phyloP scores from a whole-genome alignment of 768 basidiomycete genomes.

The Suillus paluster region DNA sequence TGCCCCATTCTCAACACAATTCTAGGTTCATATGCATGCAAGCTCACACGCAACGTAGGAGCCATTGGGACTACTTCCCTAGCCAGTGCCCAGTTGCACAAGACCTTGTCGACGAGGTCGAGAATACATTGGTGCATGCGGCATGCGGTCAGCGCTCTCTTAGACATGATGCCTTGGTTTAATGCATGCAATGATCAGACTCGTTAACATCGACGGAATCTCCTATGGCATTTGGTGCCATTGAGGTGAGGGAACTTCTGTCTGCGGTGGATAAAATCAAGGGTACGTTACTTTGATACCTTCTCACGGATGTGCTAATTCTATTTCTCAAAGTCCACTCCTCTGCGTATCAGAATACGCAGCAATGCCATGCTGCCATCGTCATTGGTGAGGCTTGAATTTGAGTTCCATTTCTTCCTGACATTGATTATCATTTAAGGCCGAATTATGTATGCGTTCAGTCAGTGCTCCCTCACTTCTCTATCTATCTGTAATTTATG shows the following conservation, averaged over 20 bases:
- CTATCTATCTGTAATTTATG: background rate
- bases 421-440: constrained; percentile 26
- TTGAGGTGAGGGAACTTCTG: constrained; percentile 25
- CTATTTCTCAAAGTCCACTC: background rate
- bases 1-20: no score
- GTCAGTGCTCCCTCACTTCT: constrained; percentile 19
- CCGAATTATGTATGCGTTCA: constrained; percentile 35
- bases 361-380: constrained; percentile 21
- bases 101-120: background rate
- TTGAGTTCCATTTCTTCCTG: background rate
- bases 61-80: constrained; percentile 39
- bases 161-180: background rate
- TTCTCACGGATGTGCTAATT: background rate
- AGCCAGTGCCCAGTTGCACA: background rate
- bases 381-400: constrained; percentile 25
- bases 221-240: constrained; percentile 20
- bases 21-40: background rate
- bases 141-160: constrained; percentile 6
- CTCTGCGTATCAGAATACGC: background rate
- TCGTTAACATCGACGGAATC: constrained; percentile 33
- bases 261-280: constrained; percentile 30
- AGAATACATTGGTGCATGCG: background rate
- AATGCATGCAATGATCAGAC: constrained; percentile 18
- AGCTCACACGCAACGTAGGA: constrained; percentile 25
- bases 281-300: constrained; percentile 17